Evolutionary conservation across 345 rosid genomes (phyloP), one percentile per base, ranked within the genome.

Genomic region (Eucalyptus polyanthemos): DNA sequence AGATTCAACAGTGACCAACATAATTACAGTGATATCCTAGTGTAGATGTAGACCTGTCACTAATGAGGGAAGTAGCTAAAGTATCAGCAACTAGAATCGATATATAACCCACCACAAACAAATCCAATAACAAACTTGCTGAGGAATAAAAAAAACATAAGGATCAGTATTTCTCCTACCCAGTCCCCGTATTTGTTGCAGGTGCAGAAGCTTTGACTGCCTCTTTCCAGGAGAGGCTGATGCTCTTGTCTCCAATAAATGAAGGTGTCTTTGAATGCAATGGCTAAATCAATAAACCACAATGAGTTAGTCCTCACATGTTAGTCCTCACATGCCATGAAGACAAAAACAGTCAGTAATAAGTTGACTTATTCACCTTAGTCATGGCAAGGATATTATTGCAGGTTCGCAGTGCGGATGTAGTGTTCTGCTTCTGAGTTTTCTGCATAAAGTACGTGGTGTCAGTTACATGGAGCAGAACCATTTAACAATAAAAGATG

Each of bases 371-470:
- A 76, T 83, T 91, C 90, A 98, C 99, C 99, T 97, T 98, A 90
- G 99, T 93, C 99, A 97, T 96, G 62, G 99, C 95, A 92, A 97
- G 93, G 90, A 96, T 97, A 93, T 98, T 97, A 92, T 97, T 97
- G 93, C 99, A 98, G 67, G 99, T 97, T 86, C 98, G 93, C 93
- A 98, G 93, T 88, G 98, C 99, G 88, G 95, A 95, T 89, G 99
- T 97, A 58, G 98, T 91, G 87, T 95, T 96, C 92, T 96, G 99
- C 92, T 94, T 97, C 89, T 95, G 96, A 88, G 96, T 96, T 95
- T 97, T 98, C 99, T 98, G 93, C 65, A 87, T 76, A 14, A 44
- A 81, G 65, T 34, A 69, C 80, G 27, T 49, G 37, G 37, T n/a
- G 60, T 76, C 88, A 88, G 19, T 53, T 14, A 24, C 72, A 88